Base-by-base conservation (phyloP, 148 eudicot genomes). In the Spergularia marina region DNA sequence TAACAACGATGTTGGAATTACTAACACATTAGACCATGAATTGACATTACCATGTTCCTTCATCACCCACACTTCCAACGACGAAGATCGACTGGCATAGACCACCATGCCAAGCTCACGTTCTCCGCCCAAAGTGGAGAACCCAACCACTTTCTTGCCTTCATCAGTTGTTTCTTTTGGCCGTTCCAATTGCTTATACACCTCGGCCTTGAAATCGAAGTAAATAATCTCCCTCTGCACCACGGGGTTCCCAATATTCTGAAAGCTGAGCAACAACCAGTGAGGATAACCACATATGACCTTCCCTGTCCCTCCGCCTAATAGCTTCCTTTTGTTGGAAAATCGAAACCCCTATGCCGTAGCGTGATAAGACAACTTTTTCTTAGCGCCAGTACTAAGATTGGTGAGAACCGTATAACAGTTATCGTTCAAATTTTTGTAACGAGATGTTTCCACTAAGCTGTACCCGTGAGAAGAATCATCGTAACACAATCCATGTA, bases 41-140 rank as follows among this genome's bases (percentile, higher is more conserved):
- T 44, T n/a, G 21, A 18, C 17, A 20, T 17, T 44, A 9, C 70
- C 53, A 16, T 66, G 44, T 6, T 66, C 70, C 54, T 66, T 44
- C 70, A 66, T 66, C 30, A 41, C 53, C 70, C 70, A 66, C 12
- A 66, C 70, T 0, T 66, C 51, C n/a, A 66, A 20, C 7, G 12
- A 16, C 25, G 70, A 66, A 6, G 4, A 7, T 2, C 1, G 2
- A 6, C 3, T 41, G 40, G 44, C 52, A 0, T 7, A 4, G 2
- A 41, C 3, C 15, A 66, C 21, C 18, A 44, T 10, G 12, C 62
- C 70, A 47, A 66, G 53, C 40, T 66, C n/a, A 12, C n/a, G 18
- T 17, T 66, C 70, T 15, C 20, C 53, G 10, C 40, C 70, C 21
- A 66, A 13, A 40, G 53, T 21, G 20, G 70, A 23, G 3, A 66